Base-by-base conservation (phyloP, 2,329 filamentous ascomycete species). In the Podosphaera fusca region DNA sequence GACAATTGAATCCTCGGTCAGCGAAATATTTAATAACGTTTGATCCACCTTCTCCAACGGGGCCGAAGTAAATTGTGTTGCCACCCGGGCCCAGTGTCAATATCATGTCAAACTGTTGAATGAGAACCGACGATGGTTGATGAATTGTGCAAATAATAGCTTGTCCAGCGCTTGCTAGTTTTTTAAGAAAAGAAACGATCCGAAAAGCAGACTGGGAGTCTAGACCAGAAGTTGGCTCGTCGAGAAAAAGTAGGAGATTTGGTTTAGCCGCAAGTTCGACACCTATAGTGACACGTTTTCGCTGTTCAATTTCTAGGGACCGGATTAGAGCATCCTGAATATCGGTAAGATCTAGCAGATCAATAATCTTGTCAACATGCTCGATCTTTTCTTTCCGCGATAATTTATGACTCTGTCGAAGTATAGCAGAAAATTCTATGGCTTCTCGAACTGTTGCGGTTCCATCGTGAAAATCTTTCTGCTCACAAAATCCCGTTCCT, bases 81-180 rank as follows among this genome's bases (percentile, higher is more conserved):
- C 81, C 82, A 59, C 81, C 81, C 56, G 73, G 72, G 63, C 83
- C 75, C 0, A 85, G 71, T 9, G 85, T 69, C 1, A 85, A 67
- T 1, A 85, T 70, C 40, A 80, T 74, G 64, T 85, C 81, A 60
- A 85, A 85, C 62, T 82, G 76, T 63, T 84, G 80, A 62, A 85
- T 84, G 0, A 85, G 70, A 0, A 80, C 76, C n/a, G 79, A 78
- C 55, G 80, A 82, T 0, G 81, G 81, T 61, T 85, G 82, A 69
- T 85, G 81, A 56, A 85, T 84, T 0, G 81, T 85, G 64, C 80
- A 84, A 1, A 85, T 70, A 61, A 85, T 80, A 29, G 81, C 81
- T 64, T 85, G 81, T 1, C 81, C 82, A 31, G 79, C 78, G 56
- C 72, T 69, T 61, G 77, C 74, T 1, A 80, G 70, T 63, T 79